Conservation (phyloP, 2,329 filamentous ascomycete species). For the Exserohilum turcica region DNA sequence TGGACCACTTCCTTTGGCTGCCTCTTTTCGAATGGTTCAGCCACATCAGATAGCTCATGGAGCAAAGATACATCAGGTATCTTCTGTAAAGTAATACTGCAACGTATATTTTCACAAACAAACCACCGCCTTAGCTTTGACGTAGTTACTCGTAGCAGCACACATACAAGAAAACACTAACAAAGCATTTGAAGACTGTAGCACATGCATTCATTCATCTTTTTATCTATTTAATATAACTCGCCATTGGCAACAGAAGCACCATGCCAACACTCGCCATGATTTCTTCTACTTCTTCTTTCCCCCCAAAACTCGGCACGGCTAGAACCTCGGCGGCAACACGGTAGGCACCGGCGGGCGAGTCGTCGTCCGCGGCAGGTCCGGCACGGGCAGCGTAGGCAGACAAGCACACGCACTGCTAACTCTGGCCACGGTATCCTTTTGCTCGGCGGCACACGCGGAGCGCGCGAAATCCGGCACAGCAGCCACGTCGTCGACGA, state of each 20-base stretch:
- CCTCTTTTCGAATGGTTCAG: too few relatives aligned
- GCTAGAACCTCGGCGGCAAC: slow-evolving; percentile 25
- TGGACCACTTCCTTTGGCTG: slow-evolving; percentile 1
- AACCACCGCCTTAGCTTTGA: too few relatives aligned
- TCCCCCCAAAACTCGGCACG: neutral
- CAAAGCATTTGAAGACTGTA: too few relatives aligned
- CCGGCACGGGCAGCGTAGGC: slow-evolving; percentile 28
- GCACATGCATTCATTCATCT: too few relatives aligned
- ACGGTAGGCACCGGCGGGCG: slow-evolving; percentile 33
- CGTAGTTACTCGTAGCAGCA: too few relatives aligned
- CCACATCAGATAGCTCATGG: too few relatives aligned
- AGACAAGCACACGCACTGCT: slow-evolving; percentile 35
- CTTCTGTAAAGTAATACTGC: too few relatives aligned
- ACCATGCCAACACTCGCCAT: neutral
- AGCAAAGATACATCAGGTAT: too few relatives aligned
- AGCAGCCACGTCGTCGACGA: slow-evolving; percentile 19
- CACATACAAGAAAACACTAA: too few relatives aligned
- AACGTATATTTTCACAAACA: too few relatives aligned
- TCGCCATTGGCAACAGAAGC: neutral
- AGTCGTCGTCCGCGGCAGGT: slow-evolving; percentile 31
- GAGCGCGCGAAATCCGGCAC: slow-evolving; percentile 26
- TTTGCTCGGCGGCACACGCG: slow-evolving; percentile 20
- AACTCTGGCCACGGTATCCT: slow-evolving; percentile 25
- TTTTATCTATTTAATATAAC: neutral
- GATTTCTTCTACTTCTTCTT: neutral